These are phyloP conservation scores for Scheffersomyces titani DNA, from an alignment of 1,139 yeast genomes.

Conservation along the genomic window DNA sequence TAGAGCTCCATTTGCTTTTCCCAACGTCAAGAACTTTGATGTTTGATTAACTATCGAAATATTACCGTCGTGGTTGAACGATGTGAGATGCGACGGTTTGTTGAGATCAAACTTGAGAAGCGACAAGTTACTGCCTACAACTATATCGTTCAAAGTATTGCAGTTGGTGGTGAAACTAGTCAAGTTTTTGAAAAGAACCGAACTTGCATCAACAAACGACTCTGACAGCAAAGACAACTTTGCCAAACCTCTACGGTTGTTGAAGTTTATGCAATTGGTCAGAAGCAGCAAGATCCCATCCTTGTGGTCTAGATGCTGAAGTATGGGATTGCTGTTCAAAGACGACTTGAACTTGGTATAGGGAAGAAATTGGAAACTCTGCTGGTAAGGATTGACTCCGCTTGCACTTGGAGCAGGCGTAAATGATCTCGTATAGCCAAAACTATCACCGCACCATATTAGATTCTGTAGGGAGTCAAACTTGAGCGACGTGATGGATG, in stretches of 20 bases:
- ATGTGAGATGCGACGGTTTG: constrained; percentile 40
- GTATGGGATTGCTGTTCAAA: constrained; percentile 39
- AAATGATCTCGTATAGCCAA: constrained; percentile 35
- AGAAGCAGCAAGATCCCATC: constrained; percentile 64
- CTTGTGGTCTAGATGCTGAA: constrained; percentile 53
- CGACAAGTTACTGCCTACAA: constrained; percentile 36
- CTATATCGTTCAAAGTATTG: constrained; percentile 34
- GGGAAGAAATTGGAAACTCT: constrained; percentile 31
- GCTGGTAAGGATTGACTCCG: constrained; percentile 16
- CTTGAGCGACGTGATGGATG: constrained; percentile 33
- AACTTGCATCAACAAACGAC: constrained; percentile 10
- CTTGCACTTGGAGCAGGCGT: constrained; percentile 18
- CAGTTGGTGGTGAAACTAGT: constrained; percentile 41
- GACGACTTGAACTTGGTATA: constrained; percentile 55
- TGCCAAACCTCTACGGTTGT: constrained; percentile 59
- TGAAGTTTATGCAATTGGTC: constrained; percentile 51
- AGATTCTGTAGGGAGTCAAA: constrained; percentile 77
- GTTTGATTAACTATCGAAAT: constrained; percentile 33
- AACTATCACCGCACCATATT: constrained; percentile 82
- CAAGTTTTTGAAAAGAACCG: constrained; percentile 23
- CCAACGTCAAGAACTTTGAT: constrained; percentile 57
- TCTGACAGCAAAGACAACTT: constrained; percentile 35
- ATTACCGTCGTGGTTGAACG: constrained; percentile 31
- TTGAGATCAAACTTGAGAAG: constrained; percentile 63
- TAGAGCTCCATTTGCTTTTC: constrained; percentile 65